phyloP scores from a whole-genome alignment of 768 basidiomycete species.

The Tylopilus cervinicoccineus region DNA sequence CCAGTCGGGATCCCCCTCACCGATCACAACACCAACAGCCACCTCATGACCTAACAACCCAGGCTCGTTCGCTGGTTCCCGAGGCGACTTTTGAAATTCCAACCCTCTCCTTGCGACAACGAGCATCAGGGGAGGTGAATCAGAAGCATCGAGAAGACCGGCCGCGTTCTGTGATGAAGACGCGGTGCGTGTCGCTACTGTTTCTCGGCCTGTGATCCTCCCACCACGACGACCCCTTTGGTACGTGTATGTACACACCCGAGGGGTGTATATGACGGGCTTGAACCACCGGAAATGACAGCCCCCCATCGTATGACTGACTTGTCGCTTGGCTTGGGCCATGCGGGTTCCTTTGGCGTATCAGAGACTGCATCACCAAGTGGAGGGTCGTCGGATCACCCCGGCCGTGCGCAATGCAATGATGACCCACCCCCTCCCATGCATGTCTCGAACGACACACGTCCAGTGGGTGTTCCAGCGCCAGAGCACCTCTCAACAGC shows the following conservation, averaged over 20 bases:
- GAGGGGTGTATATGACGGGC: slow-evolving; percentile 4
- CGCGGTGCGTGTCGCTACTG: slow-evolving; percentile 5
- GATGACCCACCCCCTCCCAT: no score
- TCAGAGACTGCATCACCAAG: slow-evolving; percentile 5
- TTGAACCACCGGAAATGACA: slow-evolving; percentile 22
- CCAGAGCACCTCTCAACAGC: slow-evolving; percentile 10
- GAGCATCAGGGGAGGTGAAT: slow-evolving; percentile 30
- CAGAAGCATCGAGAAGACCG: slow-evolving; percentile 19
- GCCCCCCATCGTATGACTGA: slow-evolving; percentile 14
- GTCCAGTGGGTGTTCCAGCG: neutral
- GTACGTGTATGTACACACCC: slow-evolving; percentile 14
- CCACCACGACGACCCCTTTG: slow-evolving; percentile 17
- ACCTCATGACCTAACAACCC: slow-evolving; percentile 10
- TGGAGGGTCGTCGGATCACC: slow-evolving; percentile 7
- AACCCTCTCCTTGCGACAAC: slow-evolving; percentile 19
- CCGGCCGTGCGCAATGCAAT: slow-evolving; percentile 15
- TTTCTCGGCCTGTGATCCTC: slow-evolving; percentile 24
- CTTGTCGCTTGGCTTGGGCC: slow-evolving; percentile 19
- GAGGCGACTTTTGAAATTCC: slow-evolving; percentile 26
- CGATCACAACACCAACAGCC: slow-evolving; percentile 10
- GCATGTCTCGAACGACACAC: slow-evolving; percentile 4
- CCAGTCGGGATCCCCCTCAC: slow-evolving; percentile 14
- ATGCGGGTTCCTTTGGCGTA: slow-evolving; percentile 17
- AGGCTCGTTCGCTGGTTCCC: slow-evolving; percentile 19
- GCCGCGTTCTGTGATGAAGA: slow-evolving; percentile 19